Conservation (phyloP, 345 rosid genomes). For the Eutrema heterophyllum region DNA sequence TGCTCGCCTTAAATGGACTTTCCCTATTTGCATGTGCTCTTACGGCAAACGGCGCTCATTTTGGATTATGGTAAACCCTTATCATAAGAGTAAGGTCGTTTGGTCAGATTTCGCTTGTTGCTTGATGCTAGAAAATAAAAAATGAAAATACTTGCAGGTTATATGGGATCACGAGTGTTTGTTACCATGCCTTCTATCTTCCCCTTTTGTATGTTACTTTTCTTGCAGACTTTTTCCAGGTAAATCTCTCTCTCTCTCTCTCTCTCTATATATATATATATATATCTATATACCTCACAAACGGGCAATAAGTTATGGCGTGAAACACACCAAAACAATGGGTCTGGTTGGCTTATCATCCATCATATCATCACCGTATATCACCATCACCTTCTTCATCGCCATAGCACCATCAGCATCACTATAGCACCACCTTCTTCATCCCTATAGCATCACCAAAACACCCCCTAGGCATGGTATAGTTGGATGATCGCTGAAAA, state of each 20-base stretch:
- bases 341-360: not conserved
- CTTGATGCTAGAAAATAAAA: not conserved
- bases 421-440: not conserved
- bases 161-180: conserved; percentile 57
- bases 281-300: not conserved
- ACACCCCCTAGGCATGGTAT: not conserved
- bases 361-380: not conserved
- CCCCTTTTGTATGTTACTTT: conserved; percentile 77
- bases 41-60: conserved; percentile 58
- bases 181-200: conserved; percentile 88
- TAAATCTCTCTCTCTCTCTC: conserved; percentile 10
- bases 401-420: not conserved
- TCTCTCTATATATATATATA: not conserved
- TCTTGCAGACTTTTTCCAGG: conserved; percentile 94
- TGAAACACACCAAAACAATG: not conserved
- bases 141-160: conserved; percentile 48
- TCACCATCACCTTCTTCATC: not conserved
- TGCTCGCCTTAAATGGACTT: conserved; percentile 69
- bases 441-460: no score
- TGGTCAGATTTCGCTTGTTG: conserved; percentile 4
- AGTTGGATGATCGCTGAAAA: not conserved
- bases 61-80: conserved; percentile 71
- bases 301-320: not conserved
- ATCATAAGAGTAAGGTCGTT: not conserved
- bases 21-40: conserved; percentile 68